Percentiles rank a stretch among this genome's conserved stretches.
phyloP scores from a whole-genome alignment of 1,139 yeast genomes.

The Hansenula anomala region DNA sequence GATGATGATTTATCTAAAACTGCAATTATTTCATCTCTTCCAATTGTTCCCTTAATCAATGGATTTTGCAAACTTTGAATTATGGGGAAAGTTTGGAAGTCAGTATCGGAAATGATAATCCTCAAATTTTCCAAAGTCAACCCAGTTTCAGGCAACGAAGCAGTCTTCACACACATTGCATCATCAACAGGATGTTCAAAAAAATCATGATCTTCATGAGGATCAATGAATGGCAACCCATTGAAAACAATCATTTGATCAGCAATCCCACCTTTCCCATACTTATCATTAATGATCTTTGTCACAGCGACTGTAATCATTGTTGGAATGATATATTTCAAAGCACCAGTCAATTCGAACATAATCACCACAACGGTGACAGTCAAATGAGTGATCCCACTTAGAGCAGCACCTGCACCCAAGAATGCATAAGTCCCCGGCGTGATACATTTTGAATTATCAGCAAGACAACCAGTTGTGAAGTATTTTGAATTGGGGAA shows the following conservation, averaged over 20 bases:
- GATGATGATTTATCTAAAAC: constrained; percentile 4
- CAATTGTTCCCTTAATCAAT: constrained; percentile 16
- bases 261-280: constrained; percentile 87
- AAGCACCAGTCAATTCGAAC: constrained; percentile 95
- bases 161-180: constrained; percentile 61
- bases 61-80: constrained; percentile 25
- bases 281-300: constrained; percentile 65
- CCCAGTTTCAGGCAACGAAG: constrained; percentile 41
- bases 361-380: constrained; percentile 91
- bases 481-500: constrained; percentile 41
- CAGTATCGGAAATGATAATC: constrained; percentile 32
- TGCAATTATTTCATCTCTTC: constrained; percentile 14
- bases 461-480: constrained; percentile 35
- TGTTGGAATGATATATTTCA: constrained; percentile 84
- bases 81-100: constrained; percentile 55
- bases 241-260: constrained; percentile 90
- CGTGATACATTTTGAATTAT: constrained; percentile 55
- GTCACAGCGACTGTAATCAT: constrained; percentile 97
- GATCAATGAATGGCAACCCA: constrained; percentile 82
- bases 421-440: constrained; percentile 94
- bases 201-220: constrained; percentile 57
- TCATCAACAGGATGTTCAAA: constrained; percentile 47
- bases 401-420: constrained; percentile 96
- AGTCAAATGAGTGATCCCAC: constrained; percentile 90
- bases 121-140: constrained; percentile 27